phyloP scores from a whole-genome alignment of 805 yeast genomes.

The Candida boleticola region DNA sequence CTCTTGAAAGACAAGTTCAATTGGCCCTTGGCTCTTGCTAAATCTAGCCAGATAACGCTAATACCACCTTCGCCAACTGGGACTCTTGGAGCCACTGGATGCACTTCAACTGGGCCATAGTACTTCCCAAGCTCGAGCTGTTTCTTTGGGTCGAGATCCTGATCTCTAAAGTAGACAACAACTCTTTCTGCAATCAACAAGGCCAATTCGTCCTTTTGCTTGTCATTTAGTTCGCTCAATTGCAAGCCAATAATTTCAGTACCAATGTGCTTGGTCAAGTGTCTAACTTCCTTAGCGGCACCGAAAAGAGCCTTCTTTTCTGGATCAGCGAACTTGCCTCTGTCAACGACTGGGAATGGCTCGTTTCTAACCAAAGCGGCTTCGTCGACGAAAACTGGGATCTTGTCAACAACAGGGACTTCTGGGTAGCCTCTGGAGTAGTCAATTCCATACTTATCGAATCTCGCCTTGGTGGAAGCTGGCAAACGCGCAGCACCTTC shows the following conservation, averaged over 20 bases:
- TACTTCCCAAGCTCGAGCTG: constrained; percentile 29
- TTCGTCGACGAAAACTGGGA: constrained; percentile 26
- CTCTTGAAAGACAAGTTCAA: constrained; percentile 2
- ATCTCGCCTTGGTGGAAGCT: constrained; percentile 20
- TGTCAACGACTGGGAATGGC: constrained; percentile 22
- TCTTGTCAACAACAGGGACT: constrained; percentile 18
- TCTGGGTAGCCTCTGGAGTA: constrained; percentile 26
- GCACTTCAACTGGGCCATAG: constrained; percentile 29
- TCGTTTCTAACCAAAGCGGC: constrained; percentile 21
- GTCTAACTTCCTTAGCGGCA: constrained; percentile 27
- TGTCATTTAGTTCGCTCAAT: constrained; percentile 24
- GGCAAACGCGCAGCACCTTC: constrained; percentile 19
- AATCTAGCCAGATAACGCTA: constrained; percentile 30
- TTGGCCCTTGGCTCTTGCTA: constrained; percentile 5
- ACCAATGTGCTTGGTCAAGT: constrained; percentile 30
- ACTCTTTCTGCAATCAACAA: constrained; percentile 29
- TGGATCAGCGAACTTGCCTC: constrained; percentile 28
- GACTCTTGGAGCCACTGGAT: constrained; percentile 17
- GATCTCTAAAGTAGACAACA: constrained; percentile 29
- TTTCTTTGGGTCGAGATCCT: constrained; percentile 29
- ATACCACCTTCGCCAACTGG: constrained; percentile 28
- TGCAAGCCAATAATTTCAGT: constrained; percentile 31
- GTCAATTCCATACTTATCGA: constrained; percentile 23
- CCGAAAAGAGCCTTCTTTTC: constrained; percentile 30
- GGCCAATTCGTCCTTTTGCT: constrained; percentile 31